Evolutionary conservation across 2,329 filamentous ascomycete genomes (phyloP), one percentile per base, ranked within the genome.

Genomic region (Parascedosporium putredinis): DNA sequence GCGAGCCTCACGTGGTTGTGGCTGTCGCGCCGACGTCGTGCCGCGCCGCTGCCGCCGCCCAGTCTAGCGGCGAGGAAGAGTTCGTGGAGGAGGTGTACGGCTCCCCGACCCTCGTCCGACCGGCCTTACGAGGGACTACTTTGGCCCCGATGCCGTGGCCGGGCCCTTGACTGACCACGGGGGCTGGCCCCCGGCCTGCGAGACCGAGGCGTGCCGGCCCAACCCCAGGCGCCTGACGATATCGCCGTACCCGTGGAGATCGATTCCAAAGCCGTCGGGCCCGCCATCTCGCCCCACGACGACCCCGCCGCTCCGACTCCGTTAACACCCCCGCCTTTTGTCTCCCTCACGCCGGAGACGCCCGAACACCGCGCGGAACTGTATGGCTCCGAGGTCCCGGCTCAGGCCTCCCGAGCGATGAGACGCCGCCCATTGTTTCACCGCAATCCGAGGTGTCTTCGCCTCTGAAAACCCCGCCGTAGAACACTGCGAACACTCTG

Each of bases 181-280:
- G 58, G 59, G 6, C 60, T 62, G 27, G 64, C 61, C 51, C 64
- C 65, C 3, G 60, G 58, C 2, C 49, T 55, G 27, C 56, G 53
- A n/a, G 55, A 55, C n/a, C 61, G 65, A 29, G 68, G 68, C 1
- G 71, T 75, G 20, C 69, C 71, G 2, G 49, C 66, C 20, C 59
- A 60, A 42, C 74, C 76, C 6, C 63, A 74, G 10, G 64, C 62
- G 12, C 75, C 75, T 3, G 67, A 64, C 8, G 74, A 78, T 55
- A 75, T 78, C 36, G 60, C 67, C 1, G 65, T 64, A 18, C 70
- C 76, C 3, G 74, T 80, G 3, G 78, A 81, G 64, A 75, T 81
- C 10, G 75, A 71, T 52, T 69, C 70, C n/a, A n/a, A n/a, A n/a
- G n/a, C n/a, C n/a, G n/a, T n/a, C n/a, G n/a, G n/a, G n/a, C n/a